Base-by-base conservation (phyloP, 768 basidiomycete genomes). In the Boletus vermiculosoides region DNA sequence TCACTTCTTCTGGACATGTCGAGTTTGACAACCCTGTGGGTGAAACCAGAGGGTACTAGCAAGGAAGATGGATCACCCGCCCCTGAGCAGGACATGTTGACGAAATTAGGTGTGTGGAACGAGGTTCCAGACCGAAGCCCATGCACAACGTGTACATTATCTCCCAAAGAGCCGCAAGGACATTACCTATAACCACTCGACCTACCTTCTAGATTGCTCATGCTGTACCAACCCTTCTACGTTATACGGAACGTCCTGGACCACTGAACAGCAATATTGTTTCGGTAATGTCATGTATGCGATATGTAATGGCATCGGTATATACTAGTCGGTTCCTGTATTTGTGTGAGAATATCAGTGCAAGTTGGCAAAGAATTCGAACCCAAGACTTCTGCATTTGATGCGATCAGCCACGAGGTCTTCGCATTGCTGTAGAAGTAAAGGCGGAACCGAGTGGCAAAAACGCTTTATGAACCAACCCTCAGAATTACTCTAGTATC, bases 41-140 rank as follows among this genome's bases (percentile, higher is more conserved):
- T 7, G 3, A 61, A 52, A 53, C 25, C 37, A 28, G 58, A 67
- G 40, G 11, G 2, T 13, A n/a, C 20, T 34, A 11, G n/a, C 42
- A 47, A 40, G 31, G 58, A 36, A 11, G 40, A 60, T 22, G 52
- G 6, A 11, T 2, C 30, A 12, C 23, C 10, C 10, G 23, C 30
- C 18, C 28, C n/a, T 20, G 59, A 57, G 51, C 54, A 39, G 42
- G 67, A 68, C 44, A 28, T 59, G 20, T 42, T 68, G 59, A 67
- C 68, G 25, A 58, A 25, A 39, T 16, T 39, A 41, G 65, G 57
- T 16, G 66, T 68, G 15, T 70, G 68, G 65, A 8, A 44, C 2
- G 54, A 54, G 5, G 5, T 36, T 18, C 30, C 37, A 18, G 58
- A 56, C 10, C 22, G 5, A 1, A 52, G 59, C 18, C 46, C 55